A percentile compares a stretch with the other conserved stretches of the same genome.
Evolutionary conservation across 1,284 basidiomycete genomes (phyloP).

Genomic region (Boletus holoroseus): DNA sequence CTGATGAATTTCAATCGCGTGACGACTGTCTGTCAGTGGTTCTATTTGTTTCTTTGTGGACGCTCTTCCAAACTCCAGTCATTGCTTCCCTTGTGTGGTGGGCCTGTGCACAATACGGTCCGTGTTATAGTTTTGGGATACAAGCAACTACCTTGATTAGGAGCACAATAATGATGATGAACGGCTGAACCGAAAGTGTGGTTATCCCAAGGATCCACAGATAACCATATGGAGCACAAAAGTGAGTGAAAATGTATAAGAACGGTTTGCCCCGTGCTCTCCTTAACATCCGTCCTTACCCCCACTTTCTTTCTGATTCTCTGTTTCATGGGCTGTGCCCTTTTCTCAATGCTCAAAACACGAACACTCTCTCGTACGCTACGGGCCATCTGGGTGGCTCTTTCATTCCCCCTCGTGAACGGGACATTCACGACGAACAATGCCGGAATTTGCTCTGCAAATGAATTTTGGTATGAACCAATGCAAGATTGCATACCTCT

Average conservation of each 20-base stretch:
- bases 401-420: conserved; percentile 8
- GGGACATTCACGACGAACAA: conserved; percentile 7
- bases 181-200: neutral
- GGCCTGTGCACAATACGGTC: neutral
- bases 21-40: conserved; percentile 3
- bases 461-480: conserved; percentile 18
- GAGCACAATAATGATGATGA: conserved; percentile 3
- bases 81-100: neutral
- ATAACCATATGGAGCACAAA: conserved; percentile 9
- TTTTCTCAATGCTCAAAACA: conserved; percentile 10
- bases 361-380: neutral
- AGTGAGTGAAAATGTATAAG: conserved; percentile 3
- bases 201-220: neutral
- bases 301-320: neutral
- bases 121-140: conserved; percentile 1
- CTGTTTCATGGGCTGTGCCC: conserved; percentile 4
- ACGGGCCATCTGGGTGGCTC: conserved; percentile 1
- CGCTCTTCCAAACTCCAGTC: neutral
- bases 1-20: conserved; percentile 23
- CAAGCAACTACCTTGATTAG: conserved; percentile 3
- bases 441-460: conserved; percentile 12
- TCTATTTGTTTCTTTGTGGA: neutral
- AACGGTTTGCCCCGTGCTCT: neutral
- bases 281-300: neutral
- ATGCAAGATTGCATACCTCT: conserved; percentile 13